Evolutionary conservation across 148 eudicot genomes (phyloP).

Genomic region (Dianthus caryophyllus): DNA sequence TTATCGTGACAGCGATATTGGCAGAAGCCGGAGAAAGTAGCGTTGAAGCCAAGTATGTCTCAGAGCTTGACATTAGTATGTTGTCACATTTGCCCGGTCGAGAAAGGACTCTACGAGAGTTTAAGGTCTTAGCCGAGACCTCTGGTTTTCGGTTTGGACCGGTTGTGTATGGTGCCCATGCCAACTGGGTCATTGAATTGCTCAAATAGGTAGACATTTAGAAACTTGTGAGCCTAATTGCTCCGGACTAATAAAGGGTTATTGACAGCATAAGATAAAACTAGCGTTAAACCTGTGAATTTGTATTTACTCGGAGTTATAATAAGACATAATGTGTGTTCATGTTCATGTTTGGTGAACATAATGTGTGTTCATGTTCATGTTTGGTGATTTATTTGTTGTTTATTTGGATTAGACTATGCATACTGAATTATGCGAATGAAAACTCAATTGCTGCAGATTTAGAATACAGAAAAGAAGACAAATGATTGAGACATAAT

Average conservation of each 20-base stretch:
- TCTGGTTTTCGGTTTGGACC: neutral
- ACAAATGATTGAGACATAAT: neutral
- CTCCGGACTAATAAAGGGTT: no score
- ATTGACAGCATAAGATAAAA: no score
- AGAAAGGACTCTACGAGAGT: slow-evolving; percentile 23
- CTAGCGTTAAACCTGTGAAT: no score
- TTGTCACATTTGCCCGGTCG: slow-evolving; percentile 21
- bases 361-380: no score
- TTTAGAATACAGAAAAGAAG: neutral
- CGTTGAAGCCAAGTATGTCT: slow-evolving; percentile 1
- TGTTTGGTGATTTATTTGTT: no score
- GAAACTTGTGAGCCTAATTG: neutral
- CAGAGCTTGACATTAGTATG: slow-evolving; percentile 3
- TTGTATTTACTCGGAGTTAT: no score
- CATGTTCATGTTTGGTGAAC: no score
- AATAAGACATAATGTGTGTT: no score
- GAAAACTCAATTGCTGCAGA: no score
- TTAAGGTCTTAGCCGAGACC: slow-evolving; percentile 9
- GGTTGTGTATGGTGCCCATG: slow-evolving; percentile 12
- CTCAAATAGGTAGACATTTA: neutral
- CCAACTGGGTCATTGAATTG: slow-evolving; percentile 13
- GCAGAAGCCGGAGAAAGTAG: slow-evolving; percentile 17
- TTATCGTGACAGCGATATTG: slow-evolving; percentile 24
- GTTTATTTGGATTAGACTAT: no score
- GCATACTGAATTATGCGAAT: no score